Evolutionary conservation across 257 asterid genomes (phyloP), one percentile per base, ranked within the genome.

Genomic region (Mitragyna speciosa): DNA sequence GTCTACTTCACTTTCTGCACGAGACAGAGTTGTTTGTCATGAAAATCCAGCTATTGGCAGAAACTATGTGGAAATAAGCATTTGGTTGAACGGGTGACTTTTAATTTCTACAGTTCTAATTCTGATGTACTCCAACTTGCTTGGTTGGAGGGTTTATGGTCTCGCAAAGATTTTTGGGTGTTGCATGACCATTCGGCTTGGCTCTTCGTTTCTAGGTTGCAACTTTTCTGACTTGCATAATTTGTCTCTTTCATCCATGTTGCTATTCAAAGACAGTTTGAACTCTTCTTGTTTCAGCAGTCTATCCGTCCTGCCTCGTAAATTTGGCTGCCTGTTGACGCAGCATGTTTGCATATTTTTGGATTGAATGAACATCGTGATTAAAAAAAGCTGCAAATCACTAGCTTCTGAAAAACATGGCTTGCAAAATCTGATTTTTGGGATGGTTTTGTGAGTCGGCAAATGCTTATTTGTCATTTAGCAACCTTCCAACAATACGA

Each of bases 31-130:
- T 19, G 76, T 56, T 70, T 31, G 49, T 54, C 61, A 33, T 20
- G 22, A 51, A 63, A 76, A 58, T 69, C 68, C 39, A 22, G 75
- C 36, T 33, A 22, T 49, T 74, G 39, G 83, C 76, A 54, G 11
- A 52, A 26, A 48, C 19, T 48, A 22, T 19, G 33, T 39, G 31
- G 31, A 76, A 75, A 76, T 75, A 81, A 81, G 61, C 63, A 33
- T 24, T 22, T 36, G 74, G 48, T 64, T 51, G 26, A 30, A 73
- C 54, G 26, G 31, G 48, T 73, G 39, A 72, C 63, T 48, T 63
- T 15, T 30, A 15, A 31, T 30, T 65, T 36, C 61, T 58, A 7
- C 12, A 33, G 12, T 31, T 79, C 22, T 51, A 28, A 58, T 19
- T 6, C 24, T 59, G 73, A 49, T 72, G 31, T 69, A 69, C 28